These are phyloP conservation scores for Heliamphora ciliata DNA, from an alignment of 179 eudicot species.

Conservation along the genomic window DNA sequence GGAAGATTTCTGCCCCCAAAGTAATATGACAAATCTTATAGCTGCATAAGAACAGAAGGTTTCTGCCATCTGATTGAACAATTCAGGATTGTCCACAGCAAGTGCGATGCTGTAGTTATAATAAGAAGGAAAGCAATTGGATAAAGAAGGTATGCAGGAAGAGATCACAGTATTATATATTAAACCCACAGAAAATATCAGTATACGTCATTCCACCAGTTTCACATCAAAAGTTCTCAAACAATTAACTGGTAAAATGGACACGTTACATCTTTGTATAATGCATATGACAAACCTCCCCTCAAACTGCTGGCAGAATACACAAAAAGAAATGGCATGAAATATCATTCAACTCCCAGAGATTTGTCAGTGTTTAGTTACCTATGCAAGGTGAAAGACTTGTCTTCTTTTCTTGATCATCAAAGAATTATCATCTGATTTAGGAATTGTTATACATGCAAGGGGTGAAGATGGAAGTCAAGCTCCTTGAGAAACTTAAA, in stretches of 20 bases:
- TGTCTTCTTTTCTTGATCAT: too few species aligned
- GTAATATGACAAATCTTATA: conserved; percentile 58
- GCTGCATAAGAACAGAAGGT: conserved; percentile 42
- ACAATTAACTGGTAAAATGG: background rate
- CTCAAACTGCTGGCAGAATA: background rate
- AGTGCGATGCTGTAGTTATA: conserved; percentile 66
- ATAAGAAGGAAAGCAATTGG: background rate
- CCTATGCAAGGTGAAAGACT: background rate
- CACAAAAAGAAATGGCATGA: background rate
- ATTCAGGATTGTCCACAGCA: conserved; percentile 68
- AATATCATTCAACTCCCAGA: background rate
- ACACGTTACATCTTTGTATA: background rate
- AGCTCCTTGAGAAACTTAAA: background rate
- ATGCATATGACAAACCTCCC: conserved; percentile 3
- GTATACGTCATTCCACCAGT: background rate
- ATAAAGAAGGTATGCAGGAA: background rate
- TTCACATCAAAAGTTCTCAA: conserved; percentile 11
- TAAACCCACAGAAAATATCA: background rate
- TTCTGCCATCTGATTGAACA: conserved; percentile 55
- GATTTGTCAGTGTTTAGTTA: background rate
- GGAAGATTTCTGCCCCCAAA: conserved; percentile 86
- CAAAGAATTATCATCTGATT: too few species aligned
- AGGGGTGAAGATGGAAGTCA: background rate
- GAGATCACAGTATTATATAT: background rate
- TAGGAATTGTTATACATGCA: background rate